Evolutionary conservation across 805 yeast genomes (phyloP).

Genomic region (Pichia pseudocactophila): DNA sequence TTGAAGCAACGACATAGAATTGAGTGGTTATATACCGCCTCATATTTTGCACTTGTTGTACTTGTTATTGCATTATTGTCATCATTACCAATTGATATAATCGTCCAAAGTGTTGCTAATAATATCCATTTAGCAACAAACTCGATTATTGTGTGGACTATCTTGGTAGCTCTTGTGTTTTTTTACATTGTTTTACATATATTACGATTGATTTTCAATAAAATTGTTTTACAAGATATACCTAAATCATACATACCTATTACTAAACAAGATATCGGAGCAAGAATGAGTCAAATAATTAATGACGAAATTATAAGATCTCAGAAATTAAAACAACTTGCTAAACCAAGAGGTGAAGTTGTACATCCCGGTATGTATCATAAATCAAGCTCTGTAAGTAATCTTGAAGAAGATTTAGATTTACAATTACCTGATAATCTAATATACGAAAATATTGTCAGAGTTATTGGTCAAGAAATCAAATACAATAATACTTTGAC

Average conservation of each 20-base stretch:
- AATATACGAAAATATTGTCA: slow-evolving; percentile 45
- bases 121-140: slow-evolving; percentile 57
- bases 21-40: slow-evolving; percentile 37
- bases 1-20: neutral
- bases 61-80: slow-evolving; percentile 50
- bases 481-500: slow-evolving; percentile 31
- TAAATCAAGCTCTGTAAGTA: slow-evolving; percentile 4
- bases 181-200: slow-evolving; percentile 43
- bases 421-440: slow-evolving; percentile 22
- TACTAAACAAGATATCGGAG: slow-evolving; percentile 49
- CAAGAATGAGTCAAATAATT: slow-evolving; percentile 33
- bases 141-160: slow-evolving; percentile 70
- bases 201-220: slow-evolving; percentile 48
- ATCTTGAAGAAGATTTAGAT: neutral
- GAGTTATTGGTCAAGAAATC: slow-evolving; percentile 52
- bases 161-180: slow-evolving; percentile 52
- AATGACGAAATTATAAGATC: slow-evolving; percentile 34
- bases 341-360: slow-evolving; percentile 35
- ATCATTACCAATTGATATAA: slow-evolving; percentile 74
- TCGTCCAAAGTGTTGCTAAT: slow-evolving; percentile 45
- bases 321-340: slow-evolving; percentile 30
- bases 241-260: slow-evolving; percentile 73
- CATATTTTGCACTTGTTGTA: slow-evolving; percentile 32
- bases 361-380: slow-evolving; percentile 44
- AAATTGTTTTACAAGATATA: slow-evolving; percentile 59